A percentile compares a stretch with the other conserved stretches of the same genome.
phyloP scores from a whole-genome alignment of 352 stramenopile species.

The Phytophthora meadii region DNA sequence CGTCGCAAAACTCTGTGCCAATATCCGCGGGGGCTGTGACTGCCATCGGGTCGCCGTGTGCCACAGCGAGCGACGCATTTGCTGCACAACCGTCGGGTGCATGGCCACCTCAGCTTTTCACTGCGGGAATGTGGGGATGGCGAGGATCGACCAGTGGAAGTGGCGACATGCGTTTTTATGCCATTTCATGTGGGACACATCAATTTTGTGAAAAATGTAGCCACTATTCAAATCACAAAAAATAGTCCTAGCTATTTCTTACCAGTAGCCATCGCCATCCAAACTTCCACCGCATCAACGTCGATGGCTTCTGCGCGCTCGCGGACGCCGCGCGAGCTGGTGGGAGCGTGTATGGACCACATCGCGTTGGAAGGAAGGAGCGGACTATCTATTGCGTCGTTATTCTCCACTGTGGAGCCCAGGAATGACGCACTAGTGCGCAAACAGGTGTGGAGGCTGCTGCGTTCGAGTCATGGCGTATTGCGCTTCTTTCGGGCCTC shows the following conservation, averaged over 20 bases:
- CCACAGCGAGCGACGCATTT: constrained; percentile 30
- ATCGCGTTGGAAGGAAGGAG: constrained; percentile 62
- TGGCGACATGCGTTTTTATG: constrained; percentile 19
- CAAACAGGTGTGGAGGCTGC: constrained; percentile 58
- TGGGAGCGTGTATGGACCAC: constrained; percentile 67
- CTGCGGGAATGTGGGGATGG: constrained; percentile 21
- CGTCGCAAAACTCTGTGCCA: constrained; percentile 11
- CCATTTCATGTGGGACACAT: not conserved
- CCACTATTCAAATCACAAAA: not conserved
- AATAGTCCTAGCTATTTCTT: not conserved
- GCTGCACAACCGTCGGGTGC: constrained; percentile 21
- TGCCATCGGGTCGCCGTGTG: constrained; percentile 14
- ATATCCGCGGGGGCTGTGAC: constrained; percentile 2
- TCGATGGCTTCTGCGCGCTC: constrained; percentile 14
- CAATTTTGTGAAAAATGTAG: not conserved
- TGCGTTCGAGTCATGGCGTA: constrained; percentile 48
- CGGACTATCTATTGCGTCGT: constrained; percentile 44
- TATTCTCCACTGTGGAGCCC: constrained; percentile 59
- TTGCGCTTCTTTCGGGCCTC: constrained; percentile 60
- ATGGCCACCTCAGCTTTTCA: constrained; percentile 13
- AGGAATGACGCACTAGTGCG: constrained; percentile 49
- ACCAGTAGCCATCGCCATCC: constrained; percentile 19
- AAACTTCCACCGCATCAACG: constrained; percentile 17
- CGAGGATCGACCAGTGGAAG: constrained; percentile 8
- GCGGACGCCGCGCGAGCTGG: constrained; percentile 49